Evolutionary conservation across 495 filamentous ascomycete genomes (phyloP), one percentile per base, ranked within the genome.

Genomic region (Schizothecium vesticola): DNA sequence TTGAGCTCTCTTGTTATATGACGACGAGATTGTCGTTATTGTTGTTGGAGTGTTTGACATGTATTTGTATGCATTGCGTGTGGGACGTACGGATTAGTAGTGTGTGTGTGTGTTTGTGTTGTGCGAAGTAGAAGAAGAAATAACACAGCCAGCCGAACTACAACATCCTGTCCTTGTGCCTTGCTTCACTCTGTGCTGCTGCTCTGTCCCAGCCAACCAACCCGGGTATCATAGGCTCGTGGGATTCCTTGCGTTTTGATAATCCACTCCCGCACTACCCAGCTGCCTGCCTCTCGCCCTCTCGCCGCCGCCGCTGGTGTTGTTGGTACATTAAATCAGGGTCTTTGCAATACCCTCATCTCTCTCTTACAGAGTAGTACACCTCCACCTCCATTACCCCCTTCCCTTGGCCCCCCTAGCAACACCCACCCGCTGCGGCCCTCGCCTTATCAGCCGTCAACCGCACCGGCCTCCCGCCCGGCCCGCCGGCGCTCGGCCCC

Each of bases 401-500:
- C 28, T 29, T 1, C 28, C 28, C 28, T n/a, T n/a, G n/a, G n/a
- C n/a, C 7, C 28, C 28, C 13, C 16, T 51, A 51, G 6, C 83
- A 81, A 58, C 79, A 80, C 7, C 74, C 72, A 5, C 69, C 72
- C 9, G 60, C 67, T 0, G 69, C 59, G 75, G 51, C 76, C 68
- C 58, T 78, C 74, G 70, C 75, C 56, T 66, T 66, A 60, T 77
- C 57, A 2, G 26, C 29, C 73, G 75, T 69, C 56, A 86, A 70
- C 67, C 75, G 80, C 3, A 84, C 78, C 57, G 77, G 56, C 6
- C 65, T 76, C 61, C 78, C 78, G 19, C 86, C 86, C 33, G 86
- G 87, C 16, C 89, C 88, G 33, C 68, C 71, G 10, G 75, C 75
- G 4, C 71, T 78, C 1, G 78, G 81, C 2, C 80, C 81, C 78